Evolutionary conservation across 257 asterid genomes (phyloP).

Genomic region (Rauvolfia tetraphylla): DNA sequence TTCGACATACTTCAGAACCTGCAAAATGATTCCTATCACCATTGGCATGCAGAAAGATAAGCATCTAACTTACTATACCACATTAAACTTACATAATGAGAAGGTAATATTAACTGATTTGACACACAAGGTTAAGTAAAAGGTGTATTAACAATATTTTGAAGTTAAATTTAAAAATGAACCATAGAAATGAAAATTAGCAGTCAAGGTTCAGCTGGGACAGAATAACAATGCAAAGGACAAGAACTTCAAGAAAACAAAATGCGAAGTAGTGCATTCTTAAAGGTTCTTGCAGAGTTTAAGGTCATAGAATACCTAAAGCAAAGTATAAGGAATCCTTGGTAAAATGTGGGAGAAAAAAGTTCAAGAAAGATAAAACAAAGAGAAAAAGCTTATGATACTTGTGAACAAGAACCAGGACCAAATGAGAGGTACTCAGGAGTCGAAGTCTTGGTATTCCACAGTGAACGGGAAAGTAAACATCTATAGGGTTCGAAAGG

Average conservation of each 20-base stretch:
- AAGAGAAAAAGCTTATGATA: background rate
- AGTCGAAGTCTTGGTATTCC: background rate
- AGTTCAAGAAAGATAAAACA: background rate
- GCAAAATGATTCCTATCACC: constrained; percentile 29
- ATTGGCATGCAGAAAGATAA: background rate
- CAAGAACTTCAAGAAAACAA: background rate
- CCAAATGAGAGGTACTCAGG: background rate
- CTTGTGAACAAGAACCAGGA: background rate
- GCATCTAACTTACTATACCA: background rate
- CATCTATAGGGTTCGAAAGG: background rate
- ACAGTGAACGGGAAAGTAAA: background rate
- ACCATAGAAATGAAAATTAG: background rate
- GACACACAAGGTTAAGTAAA: background rate
- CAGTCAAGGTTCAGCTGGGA: background rate
- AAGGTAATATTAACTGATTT: background rate
- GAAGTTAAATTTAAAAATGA: background rate
- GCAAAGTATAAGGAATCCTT: background rate
- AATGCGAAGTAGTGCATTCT: background rate
- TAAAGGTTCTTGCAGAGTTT: background rate
- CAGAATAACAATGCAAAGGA: background rate
- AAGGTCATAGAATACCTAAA: background rate
- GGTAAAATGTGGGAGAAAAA: background rate
- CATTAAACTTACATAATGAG: background rate
- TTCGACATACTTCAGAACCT: constrained; percentile 89
- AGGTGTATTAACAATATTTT: background rate